These are phyloP conservation scores for Fraxinus latifolia DNA, from an alignment of 305 asterid species.

Conservation along the genomic window DNA sequence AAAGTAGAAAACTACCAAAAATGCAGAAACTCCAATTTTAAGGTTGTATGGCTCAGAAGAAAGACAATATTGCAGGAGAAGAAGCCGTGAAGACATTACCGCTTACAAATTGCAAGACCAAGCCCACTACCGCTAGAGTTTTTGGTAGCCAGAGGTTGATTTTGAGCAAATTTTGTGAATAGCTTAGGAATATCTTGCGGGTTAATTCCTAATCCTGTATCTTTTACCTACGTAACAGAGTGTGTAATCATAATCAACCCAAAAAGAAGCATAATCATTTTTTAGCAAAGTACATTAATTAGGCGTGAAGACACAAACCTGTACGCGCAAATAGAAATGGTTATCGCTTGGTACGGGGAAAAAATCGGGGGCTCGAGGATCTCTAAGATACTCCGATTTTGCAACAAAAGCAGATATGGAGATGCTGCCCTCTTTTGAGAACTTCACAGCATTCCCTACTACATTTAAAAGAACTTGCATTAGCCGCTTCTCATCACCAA, in stretches of 20 bases:
- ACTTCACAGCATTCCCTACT: constrained; percentile 71
- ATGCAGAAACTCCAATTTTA: not conserved
- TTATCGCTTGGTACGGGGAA: constrained; percentile 67
- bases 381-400: constrained; percentile 71
- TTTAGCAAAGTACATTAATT: constrained; percentile 4
- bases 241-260: constrained; percentile 13
- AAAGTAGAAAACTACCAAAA: not conserved
- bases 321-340: constrained; percentile 82
- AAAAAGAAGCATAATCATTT: not conserved
- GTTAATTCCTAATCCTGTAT: constrained; percentile 84
- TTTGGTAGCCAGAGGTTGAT: constrained; percentile 59
- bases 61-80: not conserved
- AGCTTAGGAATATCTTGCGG: constrained; percentile 82
- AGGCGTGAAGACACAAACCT: constrained; percentile 48
- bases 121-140: constrained; percentile 88
- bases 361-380: constrained; percentile 78
- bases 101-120: constrained; percentile 89
- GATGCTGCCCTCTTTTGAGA: constrained; percentile 83
- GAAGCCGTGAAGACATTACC: constrained; percentile 41
- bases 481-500: constrained; percentile 92
- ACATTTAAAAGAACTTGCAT: constrained; percentile 85
- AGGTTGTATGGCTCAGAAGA: not conserved
- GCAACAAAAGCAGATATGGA: constrained; percentile 74
- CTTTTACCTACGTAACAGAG: constrained; percentile 64
- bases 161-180: constrained; percentile 83